These are phyloP conservation scores for Heritiera fomes DNA, from an alignment of 345 rosid genomes.

Conservation along the genomic window DNA sequence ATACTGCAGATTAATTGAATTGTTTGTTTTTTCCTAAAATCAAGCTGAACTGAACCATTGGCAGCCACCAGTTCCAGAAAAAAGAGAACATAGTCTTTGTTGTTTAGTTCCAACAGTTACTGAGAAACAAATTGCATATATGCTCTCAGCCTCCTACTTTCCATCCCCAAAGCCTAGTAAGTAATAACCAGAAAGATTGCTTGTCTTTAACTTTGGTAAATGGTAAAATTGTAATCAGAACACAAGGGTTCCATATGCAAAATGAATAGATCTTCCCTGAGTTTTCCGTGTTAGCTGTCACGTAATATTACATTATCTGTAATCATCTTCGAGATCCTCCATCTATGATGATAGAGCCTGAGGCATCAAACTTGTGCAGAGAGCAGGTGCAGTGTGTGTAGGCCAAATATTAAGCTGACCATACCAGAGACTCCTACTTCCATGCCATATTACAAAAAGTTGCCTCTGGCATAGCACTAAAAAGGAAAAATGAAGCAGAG, in stretches of 20 bases:
- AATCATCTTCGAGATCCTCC: not conserved
- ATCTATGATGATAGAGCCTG: not conserved
- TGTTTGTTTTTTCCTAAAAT: too few species aligned
- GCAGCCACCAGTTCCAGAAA: too few species aligned
- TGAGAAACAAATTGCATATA: not conserved
- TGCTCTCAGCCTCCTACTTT: not conserved
- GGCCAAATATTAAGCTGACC: slow-evolving; percentile 9
- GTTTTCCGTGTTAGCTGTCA: not conserved
- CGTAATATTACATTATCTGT: not conserved
- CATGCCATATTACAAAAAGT: not conserved
- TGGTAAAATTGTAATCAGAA: slow-evolving; percentile 11
- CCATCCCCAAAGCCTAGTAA: not conserved
- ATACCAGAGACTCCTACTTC: not conserved
- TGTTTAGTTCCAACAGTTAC: not conserved
- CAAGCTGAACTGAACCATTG: too few species aligned
- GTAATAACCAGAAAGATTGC: not conserved
- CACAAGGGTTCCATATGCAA: slow-evolving; percentile 1
- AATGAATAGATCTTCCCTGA: not conserved
- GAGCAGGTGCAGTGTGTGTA: not conserved
- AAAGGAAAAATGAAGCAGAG: not conserved
- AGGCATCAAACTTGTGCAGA: not conserved
- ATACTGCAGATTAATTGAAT: too few species aligned
- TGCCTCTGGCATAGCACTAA: not conserved
- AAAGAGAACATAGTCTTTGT: not conserved
- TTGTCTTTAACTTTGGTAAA: not conserved